A percentile compares a stretch with the other conserved stretches of the same genome.
Evolutionary conservation across 257 asterid species (phyloP).

Genomic region (Primulina tabacum): DNA sequence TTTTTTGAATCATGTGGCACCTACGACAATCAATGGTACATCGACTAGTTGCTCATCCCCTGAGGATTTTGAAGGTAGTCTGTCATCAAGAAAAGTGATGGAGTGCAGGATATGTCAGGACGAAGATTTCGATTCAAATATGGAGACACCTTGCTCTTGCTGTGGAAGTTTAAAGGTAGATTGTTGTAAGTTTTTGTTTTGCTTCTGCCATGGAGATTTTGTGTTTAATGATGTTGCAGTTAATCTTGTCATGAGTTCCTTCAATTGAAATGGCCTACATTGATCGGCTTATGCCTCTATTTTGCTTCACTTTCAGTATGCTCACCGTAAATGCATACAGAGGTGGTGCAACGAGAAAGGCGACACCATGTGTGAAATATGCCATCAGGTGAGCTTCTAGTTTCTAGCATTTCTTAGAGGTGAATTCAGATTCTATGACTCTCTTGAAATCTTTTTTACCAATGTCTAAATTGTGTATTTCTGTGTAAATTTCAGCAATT

Average conservation of each 20-base stretch:
- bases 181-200: neutral
- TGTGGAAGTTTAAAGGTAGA: conserved; percentile 93
- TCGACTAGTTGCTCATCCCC: conserved; percentile 30
- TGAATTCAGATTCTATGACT: neutral
- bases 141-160: conserved; percentile 98
- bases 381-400: conserved; percentile 71
- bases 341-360: conserved; percentile 99
- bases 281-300: conserved; percentile 3
- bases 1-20: conserved; percentile 33
- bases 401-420: neutral
- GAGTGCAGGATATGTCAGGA: conserved; percentile 99
- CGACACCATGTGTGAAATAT: conserved; percentile 88
- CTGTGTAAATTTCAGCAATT: conserved; percentile 55
- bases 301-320: conserved; percentile 58
- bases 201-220: neutral
- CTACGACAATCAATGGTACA: conserved; percentile 30
- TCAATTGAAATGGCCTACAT: neutral
- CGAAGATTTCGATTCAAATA: conserved; percentile 69
- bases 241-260: neutral
- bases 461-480: neutral
- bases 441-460: neutral
- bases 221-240: neutral
- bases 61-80: conserved; percentile 38
- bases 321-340: conserved; percentile 90
- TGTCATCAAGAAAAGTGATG: conserved; percentile 59